Evolutionary conservation across 2,329 filamentous ascomycete species (phyloP), one percentile per base, ranked within the genome.

Genomic region (Trichoderma sp.): DNA sequence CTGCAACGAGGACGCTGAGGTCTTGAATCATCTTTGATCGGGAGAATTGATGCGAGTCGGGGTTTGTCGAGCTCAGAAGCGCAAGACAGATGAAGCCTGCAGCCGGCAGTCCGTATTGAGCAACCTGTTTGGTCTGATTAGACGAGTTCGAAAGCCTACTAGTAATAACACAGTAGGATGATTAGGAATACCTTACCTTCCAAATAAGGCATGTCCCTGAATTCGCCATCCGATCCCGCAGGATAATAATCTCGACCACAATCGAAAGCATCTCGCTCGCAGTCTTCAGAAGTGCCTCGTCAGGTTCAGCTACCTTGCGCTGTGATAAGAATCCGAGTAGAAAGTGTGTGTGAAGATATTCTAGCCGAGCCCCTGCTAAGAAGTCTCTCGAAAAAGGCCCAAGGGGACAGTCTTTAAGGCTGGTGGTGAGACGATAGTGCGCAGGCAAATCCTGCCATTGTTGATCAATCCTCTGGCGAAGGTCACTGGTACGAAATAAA

Each of bases 151-250:
- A 43, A 43, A 8, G 16, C 39, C 6, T n/a, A n/a, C 8, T n/a
- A 2, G 18, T 3, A 18, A 43, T 10, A 8, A 43, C 18, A n/a
- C 2, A 43, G 16, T 49, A 21, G 13, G 4, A 16, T 1, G 14
- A n/a, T 28, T 4, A 18, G 0, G 13, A 5, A 58, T 49, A 2
- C 49, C 21, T 39, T 46, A 60, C 65, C 65, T 68, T 68, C 65
- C 65, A 68, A 13, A 68, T 68, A 4, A 68, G 65, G 13, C 55
- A 68, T 6, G 65, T 68, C 32, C 65, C 65, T 8, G 65, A 68
- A n/a, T 68, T 68, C 32, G 58, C 65, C 65, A 60, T 54, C n/a
- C 65, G 65, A 68, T 68, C 56, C 5, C 65, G 65, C 8, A 68
- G 26, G 10, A 68, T 68, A 3, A 68, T 68, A 0, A 46, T 30